These are phyloP conservation scores for Croton setiger DNA, from an alignment of 441 rosid species.

Conservation along the genomic window DNA sequence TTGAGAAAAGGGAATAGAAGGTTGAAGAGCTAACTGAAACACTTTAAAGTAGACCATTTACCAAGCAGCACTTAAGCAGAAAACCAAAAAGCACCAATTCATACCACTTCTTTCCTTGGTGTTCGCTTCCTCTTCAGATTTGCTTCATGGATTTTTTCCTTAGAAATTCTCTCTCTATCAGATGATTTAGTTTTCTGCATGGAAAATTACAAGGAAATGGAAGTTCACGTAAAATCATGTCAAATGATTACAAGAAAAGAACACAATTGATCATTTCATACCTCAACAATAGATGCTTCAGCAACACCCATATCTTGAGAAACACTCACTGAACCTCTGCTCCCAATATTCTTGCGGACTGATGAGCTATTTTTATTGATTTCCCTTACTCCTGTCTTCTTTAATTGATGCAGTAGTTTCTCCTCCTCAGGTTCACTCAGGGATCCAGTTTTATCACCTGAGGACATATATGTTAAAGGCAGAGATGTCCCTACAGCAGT, in stretches of 20 bases:
- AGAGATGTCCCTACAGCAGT: slow-evolving; percentile 18
- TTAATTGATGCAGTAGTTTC: slow-evolving; percentile 21
- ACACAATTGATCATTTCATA: slow-evolving; percentile 22
- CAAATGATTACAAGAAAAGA: slow-evolving; percentile 12
- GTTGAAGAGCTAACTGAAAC: slow-evolving; percentile 1
- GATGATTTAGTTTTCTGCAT: slow-evolving; percentile 34
- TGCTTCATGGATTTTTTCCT: slow-evolving; percentile 36
- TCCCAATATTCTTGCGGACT: slow-evolving; percentile 21
- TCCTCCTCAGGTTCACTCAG: slow-evolving; percentile 28
- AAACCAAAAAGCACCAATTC: slow-evolving; percentile 2
- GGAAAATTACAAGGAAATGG: slow-evolving; percentile 21
- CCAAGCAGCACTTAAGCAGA: slow-evolving; percentile 1
- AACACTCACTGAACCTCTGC: slow-evolving; percentile 21
- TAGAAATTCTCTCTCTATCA: slow-evolving; percentile 21
- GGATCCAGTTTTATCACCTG: slow-evolving; percentile 25
- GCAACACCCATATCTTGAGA: slow-evolving; percentile 22
- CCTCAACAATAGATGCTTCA: slow-evolving; percentile 40
- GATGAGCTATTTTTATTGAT: slow-evolving; percentile 21
- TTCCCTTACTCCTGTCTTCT: slow-evolving; percentile 22
- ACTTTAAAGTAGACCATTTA: slow-evolving; percentile 1
- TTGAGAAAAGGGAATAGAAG: background rate
- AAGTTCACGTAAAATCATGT: slow-evolving; percentile 10
- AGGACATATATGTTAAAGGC: slow-evolving; percentile 7
- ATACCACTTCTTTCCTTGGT: slow-evolving; percentile 49
- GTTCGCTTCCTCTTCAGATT: slow-evolving; percentile 37